phyloP scores from a whole-genome alignment of 169 alveolate species.

The Babesia bovis region DNA sequence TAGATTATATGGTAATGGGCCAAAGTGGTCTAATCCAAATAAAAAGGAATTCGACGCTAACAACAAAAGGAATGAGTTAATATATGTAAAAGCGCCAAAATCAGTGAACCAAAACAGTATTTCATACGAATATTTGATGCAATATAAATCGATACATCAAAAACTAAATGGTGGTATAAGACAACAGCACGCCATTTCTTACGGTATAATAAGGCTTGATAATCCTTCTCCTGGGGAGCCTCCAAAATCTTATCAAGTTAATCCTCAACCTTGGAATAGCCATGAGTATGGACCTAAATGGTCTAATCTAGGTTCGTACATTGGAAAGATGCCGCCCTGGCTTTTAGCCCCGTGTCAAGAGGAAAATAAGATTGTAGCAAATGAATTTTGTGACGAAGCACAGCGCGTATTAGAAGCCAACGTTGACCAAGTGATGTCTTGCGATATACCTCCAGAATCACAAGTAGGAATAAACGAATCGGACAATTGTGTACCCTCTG shows the following conservation, averaged over 20 bases:
- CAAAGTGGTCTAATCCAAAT: constrained; percentile 67
- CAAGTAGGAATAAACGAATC: no score
- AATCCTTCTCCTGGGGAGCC: constrained; percentile 18
- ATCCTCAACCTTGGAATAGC: constrained; percentile 50
- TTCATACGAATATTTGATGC: constrained; percentile 52
- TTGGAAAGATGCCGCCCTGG: constrained; percentile 58
- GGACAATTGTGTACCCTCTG: neutral
- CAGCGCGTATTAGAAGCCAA: neutral
- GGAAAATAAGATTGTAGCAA: neutral
- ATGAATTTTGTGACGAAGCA: neutral
- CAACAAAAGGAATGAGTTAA: constrained; percentile 25
- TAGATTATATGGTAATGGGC: constrained; percentile 61
- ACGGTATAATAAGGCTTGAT: constrained; percentile 38
- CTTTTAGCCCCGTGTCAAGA: neutral
- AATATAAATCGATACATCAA: constrained; percentile 61
- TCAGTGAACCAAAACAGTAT: constrained; percentile 11
- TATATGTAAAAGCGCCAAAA: constrained; percentile 52
- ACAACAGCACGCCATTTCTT: constrained; percentile 61
- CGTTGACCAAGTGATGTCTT: neutral
- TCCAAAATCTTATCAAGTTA: constrained; percentile 24
- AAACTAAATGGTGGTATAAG: constrained; percentile 61
- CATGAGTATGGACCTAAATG: constrained; percentile 24
- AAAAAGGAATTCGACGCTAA: constrained; percentile 51
- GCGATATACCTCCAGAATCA: neutral
- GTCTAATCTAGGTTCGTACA: constrained; percentile 17